Evolutionary conservation across 306 rosid genomes (phyloP).

Genomic region (Myrica gale): DNA sequence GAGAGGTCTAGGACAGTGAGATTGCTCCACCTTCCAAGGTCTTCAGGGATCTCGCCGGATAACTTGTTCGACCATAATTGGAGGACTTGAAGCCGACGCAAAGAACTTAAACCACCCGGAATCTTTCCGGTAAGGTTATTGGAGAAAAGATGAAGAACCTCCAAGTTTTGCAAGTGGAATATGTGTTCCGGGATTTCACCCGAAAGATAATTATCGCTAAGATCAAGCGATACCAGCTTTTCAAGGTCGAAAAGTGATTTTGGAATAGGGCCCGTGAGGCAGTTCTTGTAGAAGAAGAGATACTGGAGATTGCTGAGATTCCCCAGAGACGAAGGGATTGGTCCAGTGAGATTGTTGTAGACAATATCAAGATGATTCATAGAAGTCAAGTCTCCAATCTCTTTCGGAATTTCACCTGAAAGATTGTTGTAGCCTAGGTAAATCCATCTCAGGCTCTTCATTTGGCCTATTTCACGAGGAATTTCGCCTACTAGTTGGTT

Average conservation of each 20-base stretch:
- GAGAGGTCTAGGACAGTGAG: slow-evolving; percentile 85
- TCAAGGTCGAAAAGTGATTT: slow-evolving; percentile 47
- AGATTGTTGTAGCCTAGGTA: slow-evolving; percentile 89
- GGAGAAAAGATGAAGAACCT: slow-evolving; percentile 82
- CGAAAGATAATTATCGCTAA: slow-evolving; percentile 71
- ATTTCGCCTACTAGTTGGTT: slow-evolving; percentile 68
- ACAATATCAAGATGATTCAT: slow-evolving; percentile 83
- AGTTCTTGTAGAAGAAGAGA: slow-evolving; percentile 82
- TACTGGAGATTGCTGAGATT: slow-evolving; percentile 58
- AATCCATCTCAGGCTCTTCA: slow-evolving; percentile 70
- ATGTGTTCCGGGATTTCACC: slow-evolving; percentile 72
- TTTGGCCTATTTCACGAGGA: slow-evolving; percentile 43
- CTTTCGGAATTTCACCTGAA: slow-evolving; percentile 69
- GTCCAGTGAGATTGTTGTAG: slow-evolving; percentile 78
- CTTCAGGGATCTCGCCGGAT: slow-evolving; percentile 63
- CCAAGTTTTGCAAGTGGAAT: slow-evolving; percentile 49
- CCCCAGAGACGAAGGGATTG: slow-evolving; percentile 65
- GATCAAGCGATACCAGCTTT: slow-evolving; percentile 71
- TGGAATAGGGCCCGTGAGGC: slow-evolving; percentile 64
- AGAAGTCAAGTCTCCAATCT: slow-evolving; percentile 49
- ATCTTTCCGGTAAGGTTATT: slow-evolving; percentile 64
- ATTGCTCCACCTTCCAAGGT: slow-evolving; percentile 66
- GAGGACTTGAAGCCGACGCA: slow-evolving; percentile 79
- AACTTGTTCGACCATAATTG: slow-evolving; percentile 90
- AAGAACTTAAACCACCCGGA: slow-evolving; percentile 53